Conservation (phyloP, 2,329 filamentous ascomycete genomes). For the Cladophialophora immunda region DNA sequence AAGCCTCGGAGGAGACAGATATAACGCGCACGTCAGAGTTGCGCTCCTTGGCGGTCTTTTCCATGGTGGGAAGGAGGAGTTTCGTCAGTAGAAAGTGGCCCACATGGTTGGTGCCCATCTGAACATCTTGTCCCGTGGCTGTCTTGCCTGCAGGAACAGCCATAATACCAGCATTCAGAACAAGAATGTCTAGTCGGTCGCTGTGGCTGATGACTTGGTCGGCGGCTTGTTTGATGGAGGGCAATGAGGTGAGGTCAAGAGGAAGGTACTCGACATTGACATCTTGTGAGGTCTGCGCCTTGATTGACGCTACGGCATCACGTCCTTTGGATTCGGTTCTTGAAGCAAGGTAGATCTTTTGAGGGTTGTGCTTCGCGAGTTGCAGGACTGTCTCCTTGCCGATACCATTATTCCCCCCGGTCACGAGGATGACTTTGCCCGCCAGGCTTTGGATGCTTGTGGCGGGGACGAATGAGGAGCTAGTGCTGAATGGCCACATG, state of each 20-base stretch:
- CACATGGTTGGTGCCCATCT: constrained; percentile 58
- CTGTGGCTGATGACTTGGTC: constrained; percentile 50
- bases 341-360: constrained; percentile 56
- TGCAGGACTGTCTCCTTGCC: constrained; percentile 57
- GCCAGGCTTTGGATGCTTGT: constrained; percentile 49
- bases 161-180: constrained; percentile 60
- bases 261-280: constrained; percentile 55
- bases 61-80: constrained; percentile 53
- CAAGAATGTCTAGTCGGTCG: constrained; percentile 55
- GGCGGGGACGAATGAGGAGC: constrained; percentile 50
- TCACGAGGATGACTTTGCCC: constrained; percentile 56
- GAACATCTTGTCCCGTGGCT: constrained; percentile 54
- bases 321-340: constrained; percentile 48
- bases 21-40: constrained; percentile 49
- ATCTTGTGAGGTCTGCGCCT: constrained; percentile 37
- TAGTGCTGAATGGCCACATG: constrained; percentile 36
- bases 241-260: constrained; percentile 61
- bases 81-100: constrained; percentile 57
- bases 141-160: constrained; percentile 50
- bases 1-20: constrained; percentile 49
- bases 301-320: constrained; percentile 50
- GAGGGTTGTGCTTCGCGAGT: constrained; percentile 55
- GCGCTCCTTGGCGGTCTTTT: constrained; percentile 46
- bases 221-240: constrained; percentile 57
- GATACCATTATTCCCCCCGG: constrained; percentile 57